A percentile compares a stretch with the other conserved stretches of the same genome.
phyloP scores from a whole-genome alignment of 1,284 basidiomycete genomes.

The Irpex sp. region DNA sequence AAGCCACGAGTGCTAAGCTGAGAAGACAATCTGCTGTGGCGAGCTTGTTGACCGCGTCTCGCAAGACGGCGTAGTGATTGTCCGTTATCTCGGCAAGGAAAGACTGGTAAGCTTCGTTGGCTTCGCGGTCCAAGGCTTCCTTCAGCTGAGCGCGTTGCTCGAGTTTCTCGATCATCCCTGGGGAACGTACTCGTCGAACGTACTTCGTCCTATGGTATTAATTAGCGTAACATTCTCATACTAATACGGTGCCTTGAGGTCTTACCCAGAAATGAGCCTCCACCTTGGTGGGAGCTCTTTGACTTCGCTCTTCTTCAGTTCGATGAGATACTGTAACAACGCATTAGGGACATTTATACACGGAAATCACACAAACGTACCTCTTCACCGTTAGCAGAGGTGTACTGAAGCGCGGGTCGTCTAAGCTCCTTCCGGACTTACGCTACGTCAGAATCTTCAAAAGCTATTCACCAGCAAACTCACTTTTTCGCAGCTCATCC shows the following conservation, averaged over 20 bases:
- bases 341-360: neutral
- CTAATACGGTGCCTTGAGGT: too few relatives aligned
- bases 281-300: conserved; percentile 75
- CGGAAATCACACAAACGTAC: conserved; percentile 35
- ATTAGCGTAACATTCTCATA: conserved; percentile 3
- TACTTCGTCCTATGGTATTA: conserved; percentile 61
- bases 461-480: conserved; percentile 12
- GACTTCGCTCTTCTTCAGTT: conserved; percentile 73
- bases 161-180: conserved; percentile 62
- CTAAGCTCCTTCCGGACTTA: conserved; percentile 73
- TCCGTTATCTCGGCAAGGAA: conserved; percentile 72
- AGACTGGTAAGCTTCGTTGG: conserved; percentile 59
- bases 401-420: conserved; percentile 77
- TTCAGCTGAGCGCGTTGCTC: conserved; percentile 75
- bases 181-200: conserved; percentile 80
- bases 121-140: conserved; percentile 72
- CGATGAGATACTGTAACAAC: conserved; percentile 62
- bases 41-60: conserved; percentile 74
- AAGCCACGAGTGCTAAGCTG: conserved; percentile 67
- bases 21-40: conserved; percentile 79
- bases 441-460: neutral
- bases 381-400: conserved; percentile 66
- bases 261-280: conserved; percentile 74
- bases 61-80: conserved; percentile 66
- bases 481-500: conserved; percentile 73